Conservation (phyloP, 2,329 filamentous ascomycete genomes). For the Fusarium udum region DNA sequence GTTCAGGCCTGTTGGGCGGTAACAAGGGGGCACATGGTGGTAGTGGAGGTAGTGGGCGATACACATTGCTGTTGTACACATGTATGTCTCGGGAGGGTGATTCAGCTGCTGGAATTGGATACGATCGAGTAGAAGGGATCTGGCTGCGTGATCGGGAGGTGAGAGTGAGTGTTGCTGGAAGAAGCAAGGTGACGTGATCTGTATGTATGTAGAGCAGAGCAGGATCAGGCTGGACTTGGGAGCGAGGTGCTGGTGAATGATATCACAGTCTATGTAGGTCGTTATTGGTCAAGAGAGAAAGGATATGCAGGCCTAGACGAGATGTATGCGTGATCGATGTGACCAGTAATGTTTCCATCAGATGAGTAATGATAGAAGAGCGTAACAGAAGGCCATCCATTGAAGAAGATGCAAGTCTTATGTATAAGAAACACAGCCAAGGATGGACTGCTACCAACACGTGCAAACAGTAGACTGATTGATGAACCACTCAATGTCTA, state of each 20-base stretch:
- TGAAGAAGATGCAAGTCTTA: not conserved
- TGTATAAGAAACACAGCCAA: not conserved
- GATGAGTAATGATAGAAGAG: not conserved
- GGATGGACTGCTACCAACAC: not conserved
- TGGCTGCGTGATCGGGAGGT: conserved; percentile 5
- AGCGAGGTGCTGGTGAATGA: not conserved
- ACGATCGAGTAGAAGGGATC: conserved; percentile 18
- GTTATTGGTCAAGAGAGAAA: not conserved
- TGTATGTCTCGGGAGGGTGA: conserved; percentile 41
- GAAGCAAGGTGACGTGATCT: not conserved
- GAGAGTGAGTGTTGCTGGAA: not conserved
- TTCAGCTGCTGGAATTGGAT: conserved; percentile 21
- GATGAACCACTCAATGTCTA: not conserved
- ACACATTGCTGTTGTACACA: conserved; percentile 55
- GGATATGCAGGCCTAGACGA: not conserved
- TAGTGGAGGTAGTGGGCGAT: conserved; percentile 61
- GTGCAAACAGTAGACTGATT: not conserved
- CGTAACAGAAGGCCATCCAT: not conserved
- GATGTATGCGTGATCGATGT: not conserved
- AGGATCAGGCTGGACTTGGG: conserved; percentile 1
- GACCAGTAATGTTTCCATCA: not conserved
- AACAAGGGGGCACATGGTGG: conserved; percentile 58
- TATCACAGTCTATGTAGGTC: not conserved
- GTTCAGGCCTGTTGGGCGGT: conserved; percentile 51
- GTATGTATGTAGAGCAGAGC: not conserved